A percentile compares a stretch with the other conserved stretches of the same genome.
phyloP scores from a whole-genome alignment of 192 early-diverging fungal genomes.

The Linnemannia hyalina region DNA sequence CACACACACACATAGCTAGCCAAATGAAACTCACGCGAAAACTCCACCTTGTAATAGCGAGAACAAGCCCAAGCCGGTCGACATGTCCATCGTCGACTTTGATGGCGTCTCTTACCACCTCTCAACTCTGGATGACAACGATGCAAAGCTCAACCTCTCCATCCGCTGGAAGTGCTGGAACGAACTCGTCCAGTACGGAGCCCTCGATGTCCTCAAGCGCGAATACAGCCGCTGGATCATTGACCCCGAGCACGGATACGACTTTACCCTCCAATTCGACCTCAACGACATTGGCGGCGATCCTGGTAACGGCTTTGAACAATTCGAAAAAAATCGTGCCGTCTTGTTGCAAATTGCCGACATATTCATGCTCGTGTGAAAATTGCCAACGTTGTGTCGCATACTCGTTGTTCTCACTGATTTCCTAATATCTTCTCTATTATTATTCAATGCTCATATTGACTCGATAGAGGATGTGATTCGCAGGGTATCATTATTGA shows the following conservation, averaged over 20 bases:
- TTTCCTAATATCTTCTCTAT: too few species aligned
- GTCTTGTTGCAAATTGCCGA: not conserved
- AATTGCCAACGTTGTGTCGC: too few species aligned
- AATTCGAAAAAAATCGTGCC: not conserved
- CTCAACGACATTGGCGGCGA: conserved; percentile 82
- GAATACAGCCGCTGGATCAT: conserved; percentile 85
- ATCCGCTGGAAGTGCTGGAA: conserved; percentile 88
- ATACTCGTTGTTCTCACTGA: not conserved
- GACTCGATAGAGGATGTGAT: conserved; percentile 80
- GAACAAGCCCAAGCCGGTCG: conserved; percentile 76
- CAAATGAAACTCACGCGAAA: too few species aligned
- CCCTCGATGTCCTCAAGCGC: conserved; percentile 82
- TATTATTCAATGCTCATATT: conserved; percentile 16
- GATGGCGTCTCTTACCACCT: conserved; percentile 95
- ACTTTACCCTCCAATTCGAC: conserved; percentile 89
- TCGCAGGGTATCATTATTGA: conserved; percentile 88
- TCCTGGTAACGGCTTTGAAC: conserved; percentile 60
- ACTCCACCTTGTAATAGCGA: conserved; percentile 12
- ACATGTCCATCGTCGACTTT: conserved; percentile 94
- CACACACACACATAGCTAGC: not conserved
- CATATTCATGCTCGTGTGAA: not conserved
- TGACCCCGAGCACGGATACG: conserved; percentile 73
- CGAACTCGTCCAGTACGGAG: conserved; percentile 87
- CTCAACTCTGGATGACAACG: conserved; percentile 69
- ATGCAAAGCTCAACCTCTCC: conserved; percentile 76